Percentiles rank a stretch among this genome's conserved stretches.
Conservation (phyloP, 805 yeast genomes). For the Candida yuanshanica region DNA sequence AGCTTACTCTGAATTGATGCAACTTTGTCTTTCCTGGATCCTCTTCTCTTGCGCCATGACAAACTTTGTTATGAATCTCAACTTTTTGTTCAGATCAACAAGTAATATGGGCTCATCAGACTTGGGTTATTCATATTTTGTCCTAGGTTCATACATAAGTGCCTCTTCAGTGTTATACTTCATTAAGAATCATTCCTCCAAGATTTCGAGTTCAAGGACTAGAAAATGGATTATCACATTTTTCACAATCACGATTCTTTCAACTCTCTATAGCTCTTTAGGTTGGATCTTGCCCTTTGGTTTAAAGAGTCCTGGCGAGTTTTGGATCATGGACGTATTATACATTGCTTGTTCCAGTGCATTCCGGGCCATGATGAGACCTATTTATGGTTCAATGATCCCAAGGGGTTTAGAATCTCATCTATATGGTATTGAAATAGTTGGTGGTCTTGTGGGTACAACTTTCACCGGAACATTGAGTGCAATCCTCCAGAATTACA, state of each 20-base stretch:
- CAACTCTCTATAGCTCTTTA: background rate
- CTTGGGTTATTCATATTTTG: background rate
- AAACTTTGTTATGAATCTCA: slow-evolving; percentile 1
- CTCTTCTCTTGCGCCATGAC: slow-evolving; percentile 2
- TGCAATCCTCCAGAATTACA: background rate
- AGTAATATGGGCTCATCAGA: background rate
- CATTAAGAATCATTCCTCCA: background rate
- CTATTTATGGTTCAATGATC: background rate
- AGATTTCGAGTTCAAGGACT: background rate
- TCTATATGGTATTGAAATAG: background rate
- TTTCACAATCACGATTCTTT: background rate
- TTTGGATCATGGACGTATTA: background rate
- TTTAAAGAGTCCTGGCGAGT: background rate
- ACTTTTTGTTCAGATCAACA: background rate
- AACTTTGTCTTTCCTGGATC: background rate
- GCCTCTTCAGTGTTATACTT: background rate
- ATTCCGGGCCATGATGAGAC: background rate
- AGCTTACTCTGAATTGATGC: background rate
- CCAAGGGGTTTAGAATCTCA: background rate
- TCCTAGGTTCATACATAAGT: background rate
- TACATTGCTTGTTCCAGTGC: background rate
- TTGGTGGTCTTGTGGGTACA: slow-evolving; percentile 1
- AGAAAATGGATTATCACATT: background rate
- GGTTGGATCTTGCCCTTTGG: background rate
- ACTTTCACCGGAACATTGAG: background rate